Percentiles rank a stretch among this genome's conserved stretches.
These are phyloP conservation scores for Plasmopara muralis DNA, from an alignment of 352 stramenopile species.

Conservation along the genomic window DNA sequence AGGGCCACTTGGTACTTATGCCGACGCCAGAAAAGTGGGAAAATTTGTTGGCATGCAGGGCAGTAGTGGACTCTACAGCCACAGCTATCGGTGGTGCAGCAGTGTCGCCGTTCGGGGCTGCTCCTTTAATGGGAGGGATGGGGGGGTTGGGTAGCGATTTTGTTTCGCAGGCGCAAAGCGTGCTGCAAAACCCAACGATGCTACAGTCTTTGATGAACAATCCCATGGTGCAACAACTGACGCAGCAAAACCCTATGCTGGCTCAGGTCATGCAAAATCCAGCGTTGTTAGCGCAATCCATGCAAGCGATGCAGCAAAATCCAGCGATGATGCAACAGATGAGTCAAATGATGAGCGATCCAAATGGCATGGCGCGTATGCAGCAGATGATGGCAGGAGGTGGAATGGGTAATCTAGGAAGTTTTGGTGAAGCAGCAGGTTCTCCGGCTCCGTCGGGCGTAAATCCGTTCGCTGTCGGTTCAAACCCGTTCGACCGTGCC, in stretches of 20 bases:
- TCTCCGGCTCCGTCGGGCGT: slow-evolving; percentile 9
- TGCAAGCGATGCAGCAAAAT: slow-evolving; percentile 71
- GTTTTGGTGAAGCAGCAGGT: slow-evolving; percentile 23
- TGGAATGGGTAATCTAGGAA: slow-evolving; percentile 15
- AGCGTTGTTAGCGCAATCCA: slow-evolving; percentile 53
- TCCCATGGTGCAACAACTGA: slow-evolving; percentile 78
- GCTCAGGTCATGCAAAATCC: slow-evolving; percentile 72
- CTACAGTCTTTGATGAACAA: slow-evolving; percentile 56
- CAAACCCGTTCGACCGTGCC: slow-evolving; percentile 16
- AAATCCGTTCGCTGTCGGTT: slow-evolving; percentile 40
- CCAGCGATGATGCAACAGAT: slow-evolving; percentile 77
- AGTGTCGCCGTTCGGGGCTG: slow-evolving; percentile 10
- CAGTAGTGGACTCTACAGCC: slow-evolving; percentile 49
- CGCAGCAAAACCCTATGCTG: slow-evolving; percentile 70
- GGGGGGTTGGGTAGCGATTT: slow-evolving; percentile 30
- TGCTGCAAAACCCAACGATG: slow-evolving; percentile 75
- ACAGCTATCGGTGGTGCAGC: slow-evolving; percentile 8
- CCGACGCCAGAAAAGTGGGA: slow-evolving; percentile 73
- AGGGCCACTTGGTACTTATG: slow-evolving; percentile 63
- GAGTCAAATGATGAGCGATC: slow-evolving; percentile 74
- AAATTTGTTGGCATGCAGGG: slow-evolving; percentile 54
- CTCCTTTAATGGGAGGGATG: slow-evolving; percentile 16
- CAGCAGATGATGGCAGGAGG: slow-evolving; percentile 60
- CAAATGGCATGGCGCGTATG: slow-evolving; percentile 59
- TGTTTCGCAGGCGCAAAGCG: slow-evolving; percentile 46